Conservation (phyloP, 2,329 filamentous ascomycete species). For the Geosmithia morbida region DNA sequence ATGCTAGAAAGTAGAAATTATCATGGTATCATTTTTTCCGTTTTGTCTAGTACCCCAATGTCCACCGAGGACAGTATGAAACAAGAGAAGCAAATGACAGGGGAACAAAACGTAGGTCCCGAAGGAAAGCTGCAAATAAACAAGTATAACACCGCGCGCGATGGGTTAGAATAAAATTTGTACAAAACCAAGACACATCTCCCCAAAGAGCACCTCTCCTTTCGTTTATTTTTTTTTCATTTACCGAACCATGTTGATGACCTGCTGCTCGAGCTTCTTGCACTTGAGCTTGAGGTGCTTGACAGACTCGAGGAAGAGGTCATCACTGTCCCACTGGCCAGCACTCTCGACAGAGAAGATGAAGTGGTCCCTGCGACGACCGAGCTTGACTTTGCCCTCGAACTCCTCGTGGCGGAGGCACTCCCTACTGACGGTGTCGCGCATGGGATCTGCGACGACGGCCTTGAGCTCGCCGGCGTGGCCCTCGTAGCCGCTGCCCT, state of each 20-base stretch:
- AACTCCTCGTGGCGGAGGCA: slow-evolving; percentile 87
- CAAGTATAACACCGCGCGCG: background rate
- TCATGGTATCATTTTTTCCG: slow-evolving; percentile 7
- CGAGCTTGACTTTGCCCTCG: slow-evolving; percentile 87
- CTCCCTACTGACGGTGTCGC: slow-evolving; percentile 89
- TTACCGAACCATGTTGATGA: slow-evolving; percentile 48
- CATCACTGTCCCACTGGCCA: slow-evolving; percentile 88
- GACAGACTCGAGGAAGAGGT: slow-evolving; percentile 82
- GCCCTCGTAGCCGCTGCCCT: slow-evolving; percentile 54
- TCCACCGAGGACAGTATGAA: background rate
- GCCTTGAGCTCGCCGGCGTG: slow-evolving; percentile 73
- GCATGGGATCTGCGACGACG: slow-evolving; percentile 76
- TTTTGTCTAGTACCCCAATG: slow-evolving; percentile 2
- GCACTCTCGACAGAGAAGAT: slow-evolving; percentile 94
- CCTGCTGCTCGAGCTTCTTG: slow-evolving; percentile 53
- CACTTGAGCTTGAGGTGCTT: slow-evolving; percentile 79
- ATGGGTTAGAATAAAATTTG: background rate
- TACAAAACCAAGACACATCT: background rate
- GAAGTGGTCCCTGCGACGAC: slow-evolving; percentile 84
- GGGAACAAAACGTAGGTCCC: background rate
- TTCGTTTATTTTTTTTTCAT: background rate
- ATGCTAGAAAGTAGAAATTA: background rate
- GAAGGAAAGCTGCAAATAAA: background rate
- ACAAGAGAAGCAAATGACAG: background rate
- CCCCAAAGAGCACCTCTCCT: background rate